Base-by-base conservation (phyloP, 768 basidiomycete genomes). In the Russula virescens region DNA sequence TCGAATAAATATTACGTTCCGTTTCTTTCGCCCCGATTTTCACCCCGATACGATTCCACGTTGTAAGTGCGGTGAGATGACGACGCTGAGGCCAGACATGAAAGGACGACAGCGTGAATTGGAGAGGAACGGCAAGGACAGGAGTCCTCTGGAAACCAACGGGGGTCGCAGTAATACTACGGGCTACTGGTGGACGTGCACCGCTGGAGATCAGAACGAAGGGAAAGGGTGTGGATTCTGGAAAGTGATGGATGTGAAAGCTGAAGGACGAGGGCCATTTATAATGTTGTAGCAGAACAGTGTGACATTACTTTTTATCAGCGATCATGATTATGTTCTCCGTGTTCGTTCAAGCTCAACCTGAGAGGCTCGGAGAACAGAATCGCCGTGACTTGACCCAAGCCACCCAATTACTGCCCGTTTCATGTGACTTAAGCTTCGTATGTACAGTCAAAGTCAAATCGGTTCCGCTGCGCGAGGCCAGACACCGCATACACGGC, bases 1-100 rank as follows among this genome's bases (percentile, higher is more conserved):
- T 52, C 23, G 62, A 34, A 91, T 93, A 69, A 93, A 93, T 68
- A 86, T 93, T 60, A 93, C 91, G 0, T 93, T 93, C 71, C 81
- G 91, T 18, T 93, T 93, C 70, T 93, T 87, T 66, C 81, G 91
- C 58, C 91, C 91, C 7, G 91, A 93, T 73, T 93, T 88, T 71
- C 76, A 77, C 25, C 81, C 91, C 4, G 69, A 75, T 25, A 83
- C 74, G 43, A 89, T 82, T 1, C 91, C 91, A 1, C 78, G 78
- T 48, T 93, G 91, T 69, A 82, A 85, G 67, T 93, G 91, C 69
- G 82, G 79, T 16, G 75, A 88, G 23, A 88, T 89, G 1, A 85
- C 82, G 11, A 81, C 89, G 46, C 74, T 92, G 54, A 75, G 89
- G 25, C 79, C 90, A 3, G 88, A 92, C 68, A 91, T 91, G 88